These are phyloP conservation scores for Cokeromyces recurvatus DNA, from an alignment of 371 early-diverging fungal genomes.

Conservation along the genomic window DNA sequence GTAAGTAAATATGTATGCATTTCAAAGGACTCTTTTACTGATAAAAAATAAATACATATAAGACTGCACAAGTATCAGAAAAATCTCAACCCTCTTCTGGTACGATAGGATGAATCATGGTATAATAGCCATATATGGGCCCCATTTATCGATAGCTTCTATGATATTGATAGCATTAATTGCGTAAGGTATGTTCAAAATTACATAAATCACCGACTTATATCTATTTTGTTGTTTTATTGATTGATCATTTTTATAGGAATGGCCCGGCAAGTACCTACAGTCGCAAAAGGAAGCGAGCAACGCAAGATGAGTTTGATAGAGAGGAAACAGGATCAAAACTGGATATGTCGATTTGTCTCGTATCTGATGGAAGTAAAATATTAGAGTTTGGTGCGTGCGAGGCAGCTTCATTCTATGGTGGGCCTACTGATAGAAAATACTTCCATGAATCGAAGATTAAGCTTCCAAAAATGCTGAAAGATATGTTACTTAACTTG, in stretches of 20 bases:
- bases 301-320: not conserved
- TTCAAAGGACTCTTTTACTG: not conserved
- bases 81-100: constrained; percentile 4
- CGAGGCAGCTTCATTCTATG: constrained; percentile 2
- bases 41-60: too few relatives aligned
- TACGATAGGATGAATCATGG: constrained; percentile 3
- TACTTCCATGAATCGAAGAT: constrained; percentile 2
- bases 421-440: constrained; percentile 1
- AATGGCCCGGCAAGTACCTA: constrained; percentile 1
- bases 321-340: constrained; percentile 4
- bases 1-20: not conserved
- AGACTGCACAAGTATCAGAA: constrained; percentile 1
- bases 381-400: constrained; percentile 6
- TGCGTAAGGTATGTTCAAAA: constrained; percentile 1
- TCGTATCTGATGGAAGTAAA: constrained; percentile 3
- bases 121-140: constrained; percentile 2
- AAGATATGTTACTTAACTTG: constrained; percentile 8
- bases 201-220: constrained; percentile 1
- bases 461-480: constrained; percentile 9
- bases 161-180: constrained; percentile 1
- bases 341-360: constrained; percentile 9
- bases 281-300: constrained; percentile 2
- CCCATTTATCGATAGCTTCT: constrained; percentile 2
- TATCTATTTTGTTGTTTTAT: constrained; percentile 1
- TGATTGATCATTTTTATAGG: constrained; percentile 1